Percentiles rank a stretch among this genome's conserved stretches.
Evolutionary conservation across 352 stramenopile genomes (phyloP).

Genomic region (Phytophthora foliorum): DNA sequence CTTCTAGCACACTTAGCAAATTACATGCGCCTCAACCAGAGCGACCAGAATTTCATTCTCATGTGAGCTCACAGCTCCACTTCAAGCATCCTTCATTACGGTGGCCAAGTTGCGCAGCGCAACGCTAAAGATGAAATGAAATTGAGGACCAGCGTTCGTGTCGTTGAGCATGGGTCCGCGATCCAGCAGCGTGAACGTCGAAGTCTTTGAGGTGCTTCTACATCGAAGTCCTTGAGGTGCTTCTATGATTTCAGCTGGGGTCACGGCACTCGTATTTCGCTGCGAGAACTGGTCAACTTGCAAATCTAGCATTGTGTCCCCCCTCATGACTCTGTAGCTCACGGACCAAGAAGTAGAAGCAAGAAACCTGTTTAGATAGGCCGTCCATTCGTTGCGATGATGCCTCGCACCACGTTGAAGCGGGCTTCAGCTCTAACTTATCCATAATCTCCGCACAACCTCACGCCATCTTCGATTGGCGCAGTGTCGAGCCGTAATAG

Average conservation of each 20-base stretch:
- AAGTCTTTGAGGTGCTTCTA: slow-evolving; percentile 9
- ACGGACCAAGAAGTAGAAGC: too few relatives aligned
- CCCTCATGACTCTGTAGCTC: background rate
- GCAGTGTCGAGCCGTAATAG: slow-evolving; percentile 8
- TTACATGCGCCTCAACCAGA: too few relatives aligned
- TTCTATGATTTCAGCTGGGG: slow-evolving; percentile 25
- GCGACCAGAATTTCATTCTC: too few relatives aligned
- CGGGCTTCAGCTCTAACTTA: too few relatives aligned
- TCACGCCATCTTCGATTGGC: slow-evolving; percentile 16
- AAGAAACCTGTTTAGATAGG: too few relatives aligned
- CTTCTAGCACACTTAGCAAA: too few relatives aligned
- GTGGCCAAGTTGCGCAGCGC: too few relatives aligned
- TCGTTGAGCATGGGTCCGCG: background rate
- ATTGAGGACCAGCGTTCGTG: background rate
- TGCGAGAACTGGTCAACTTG: slow-evolving; percentile 16
- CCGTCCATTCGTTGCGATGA: too few relatives aligned
- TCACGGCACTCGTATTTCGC: slow-evolving; percentile 22
- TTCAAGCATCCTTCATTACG: too few relatives aligned
- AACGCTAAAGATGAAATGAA: background rate
- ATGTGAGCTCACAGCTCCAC: background rate
- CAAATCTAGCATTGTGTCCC: slow-evolving; percentile 6
- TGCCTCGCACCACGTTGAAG: too few relatives aligned
- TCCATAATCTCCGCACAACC: slow-evolving; percentile 2
- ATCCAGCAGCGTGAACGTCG: background rate
- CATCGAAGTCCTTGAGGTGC: slow-evolving; percentile 7